Base-by-base conservation (phyloP, 2,329 filamentous ascomycete species). In the Hymenotorrendiella dingleyae region DNA sequence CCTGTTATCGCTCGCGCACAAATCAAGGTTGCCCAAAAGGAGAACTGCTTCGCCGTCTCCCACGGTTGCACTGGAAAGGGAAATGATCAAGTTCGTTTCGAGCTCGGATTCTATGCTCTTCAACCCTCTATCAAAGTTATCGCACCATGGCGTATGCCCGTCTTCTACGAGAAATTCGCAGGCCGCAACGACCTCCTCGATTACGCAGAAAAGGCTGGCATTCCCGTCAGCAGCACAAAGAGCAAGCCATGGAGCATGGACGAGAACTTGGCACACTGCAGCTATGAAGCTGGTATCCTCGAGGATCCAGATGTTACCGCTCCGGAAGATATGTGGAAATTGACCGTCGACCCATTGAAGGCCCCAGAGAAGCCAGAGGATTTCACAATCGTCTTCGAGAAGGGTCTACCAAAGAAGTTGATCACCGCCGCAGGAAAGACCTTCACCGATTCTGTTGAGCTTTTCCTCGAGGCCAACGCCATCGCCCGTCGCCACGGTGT, bases 261-360 rank as follows among this genome's bases (percentile, higher is more conserved):
- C 55, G 79, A 82, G 64, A 86, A 87, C 67, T 59, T 86, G 56
- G 83, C 81, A 43, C 85, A 91, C 67, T 86, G 81, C 72, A 75
- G 69, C 48, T 94, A 93, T 65, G 87, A 94, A 71, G 82, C 82
- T 39, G 86, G 86, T 60, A 82, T 82, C 50, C 73, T 87, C 46
- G 83, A 86, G 66, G 78, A 79, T 52, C 73, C 73, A 32, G 66
- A 75, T 60, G 69, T 74, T 55, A 79, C 81, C 46, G 78, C 85
- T 27, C 84, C 85, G 42, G 71, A 76, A 54, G 84, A 90, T 63
- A 85, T 91, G 80, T 91, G 86, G 86, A 90, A 79, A 58, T 71
- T 82, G 58, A 84, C 81, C 45, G 67, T 75, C 45, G 81, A 84
- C 58, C 84, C 84, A 29, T 66, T 76, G 49, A 76, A 79, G 48